Evolutionary conservation across 306 rosid genomes (phyloP).

Genomic region (Vigna hirtella): DNA sequence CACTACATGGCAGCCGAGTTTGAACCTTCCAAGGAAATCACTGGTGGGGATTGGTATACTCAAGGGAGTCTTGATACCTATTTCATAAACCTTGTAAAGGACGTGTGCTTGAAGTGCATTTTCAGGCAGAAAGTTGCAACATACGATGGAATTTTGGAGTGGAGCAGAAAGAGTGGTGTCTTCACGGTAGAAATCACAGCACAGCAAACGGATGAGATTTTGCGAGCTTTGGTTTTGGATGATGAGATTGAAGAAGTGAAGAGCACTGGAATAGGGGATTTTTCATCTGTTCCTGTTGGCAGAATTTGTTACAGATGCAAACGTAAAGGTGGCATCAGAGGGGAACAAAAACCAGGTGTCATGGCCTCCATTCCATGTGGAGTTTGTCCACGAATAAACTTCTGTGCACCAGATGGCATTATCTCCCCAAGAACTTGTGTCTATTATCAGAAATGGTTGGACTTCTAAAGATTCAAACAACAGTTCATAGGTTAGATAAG

Average conservation of each 20-base stretch:
- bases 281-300: constrained; percentile 59
- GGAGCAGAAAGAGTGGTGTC: constrained; percentile 37
- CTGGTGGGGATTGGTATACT: constrained; percentile 75
- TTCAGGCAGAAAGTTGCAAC: constrained; percentile 58
- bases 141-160: constrained; percentile 53
- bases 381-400: constrained; percentile 71
- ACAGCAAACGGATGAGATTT: constrained; percentile 64
- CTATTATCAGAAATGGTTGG: constrained; percentile 70
- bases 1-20: constrained; percentile 77
- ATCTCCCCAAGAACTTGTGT: constrained; percentile 74
- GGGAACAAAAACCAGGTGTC: constrained; percentile 54
- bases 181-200: constrained; percentile 47
- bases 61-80: constrained; percentile 62
- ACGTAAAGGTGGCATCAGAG: constrained; percentile 55
- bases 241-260: constrained; percentile 59
- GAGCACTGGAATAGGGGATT: constrained; percentile 75
- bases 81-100: constrained; percentile 55
- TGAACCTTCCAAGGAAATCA: constrained; percentile 72
- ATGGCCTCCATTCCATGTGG: constrained; percentile 79
- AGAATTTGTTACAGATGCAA: constrained; percentile 66
- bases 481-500: background rate
- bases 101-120: constrained; percentile 49
- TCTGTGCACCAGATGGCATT: constrained; percentile 69
- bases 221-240: constrained; percentile 68
- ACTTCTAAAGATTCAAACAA: constrained; percentile 56